Evolutionary conservation across 1,284 basidiomycete genomes (phyloP).

Genomic region (Tilletiopsis washingtonensis): DNA sequence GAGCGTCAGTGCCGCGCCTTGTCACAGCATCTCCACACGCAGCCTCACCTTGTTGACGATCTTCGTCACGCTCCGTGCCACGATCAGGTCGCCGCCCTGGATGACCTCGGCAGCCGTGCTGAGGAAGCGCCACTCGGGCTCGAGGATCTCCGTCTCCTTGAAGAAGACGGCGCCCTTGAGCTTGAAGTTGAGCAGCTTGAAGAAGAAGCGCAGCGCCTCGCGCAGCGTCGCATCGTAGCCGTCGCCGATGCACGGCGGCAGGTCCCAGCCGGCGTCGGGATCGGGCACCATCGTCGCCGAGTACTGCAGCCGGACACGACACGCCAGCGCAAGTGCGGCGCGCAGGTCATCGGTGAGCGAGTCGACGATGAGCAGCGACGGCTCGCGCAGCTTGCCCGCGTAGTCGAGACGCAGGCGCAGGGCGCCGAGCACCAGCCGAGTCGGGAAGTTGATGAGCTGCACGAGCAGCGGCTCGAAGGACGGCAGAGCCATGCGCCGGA

Average conservation of each 20-base stretch:
- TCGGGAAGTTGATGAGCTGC: slow-evolving; percentile 88
- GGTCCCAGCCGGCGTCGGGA: slow-evolving; percentile 74
- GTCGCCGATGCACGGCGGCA: slow-evolving; percentile 76
- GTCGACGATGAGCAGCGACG: slow-evolving; percentile 76
- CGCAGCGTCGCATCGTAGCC: slow-evolving; percentile 85
- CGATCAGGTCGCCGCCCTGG: slow-evolving; percentile 77
- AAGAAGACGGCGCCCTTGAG: slow-evolving; percentile 93
- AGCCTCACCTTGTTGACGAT: slow-evolving; percentile 35
- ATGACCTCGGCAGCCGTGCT: slow-evolving; percentile 86
- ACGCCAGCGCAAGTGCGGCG: slow-evolving; percentile 82
- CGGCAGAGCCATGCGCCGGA: slow-evolving; percentile 78
- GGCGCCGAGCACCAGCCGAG: slow-evolving; percentile 83
- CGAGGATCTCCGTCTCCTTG: slow-evolving; percentile 93
- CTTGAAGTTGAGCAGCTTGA: slow-evolving; percentile 89
- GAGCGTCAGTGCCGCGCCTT: no score
- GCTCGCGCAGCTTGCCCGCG: slow-evolving; percentile 74
- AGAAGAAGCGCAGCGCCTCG: slow-evolving; percentile 81
- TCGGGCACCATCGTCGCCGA: slow-evolving; percentile 76
- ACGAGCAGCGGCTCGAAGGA: slow-evolving; percentile 88
- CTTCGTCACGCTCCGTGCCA: slow-evolving; percentile 55
- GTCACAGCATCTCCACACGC: no score
- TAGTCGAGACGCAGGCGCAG: slow-evolving; percentile 84
- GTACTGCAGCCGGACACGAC: slow-evolving; percentile 89
- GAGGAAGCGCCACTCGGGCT: slow-evolving; percentile 92
- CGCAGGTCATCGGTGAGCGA: slow-evolving; percentile 92